Base-by-base conservation (phyloP, 2,329 filamentous ascomycete species). In the Colletotrichum shisoi region DNA sequence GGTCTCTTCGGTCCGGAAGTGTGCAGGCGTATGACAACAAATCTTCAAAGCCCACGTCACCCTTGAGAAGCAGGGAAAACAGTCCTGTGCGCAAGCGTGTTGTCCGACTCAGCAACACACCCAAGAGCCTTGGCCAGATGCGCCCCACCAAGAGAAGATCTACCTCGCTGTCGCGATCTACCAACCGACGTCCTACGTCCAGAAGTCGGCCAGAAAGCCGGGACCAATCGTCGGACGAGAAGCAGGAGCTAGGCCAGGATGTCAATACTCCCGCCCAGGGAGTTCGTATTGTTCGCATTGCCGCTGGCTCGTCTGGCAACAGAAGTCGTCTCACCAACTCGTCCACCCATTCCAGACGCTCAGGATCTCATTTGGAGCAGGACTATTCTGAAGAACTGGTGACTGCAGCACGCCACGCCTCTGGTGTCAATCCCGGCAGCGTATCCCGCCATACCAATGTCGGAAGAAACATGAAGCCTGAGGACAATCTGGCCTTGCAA, bases 401-500 rank as follows among this genome's bases (percentile, higher is more conserved):
- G 21, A 87, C 84, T 3, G 79, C 79, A 15, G 78, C 80, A 7
- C 81, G 83, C 15, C 78, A 83, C n/a, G 77, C 82, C 21, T 75
- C 80, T 27, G 79, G 82, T 53, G 73, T 79, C 21, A 81, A 79
- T 68, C 80, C 84, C 53, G 83, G 83, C 44, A 88, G 84, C 71
- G 81, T 83, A 61, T 84, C 84, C 56, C 81, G 84, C 73, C 81
- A 84, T 68, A 75, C 80, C 44, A 85, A 84, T 2, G 78, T 81
- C 49, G 80, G 81, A 42, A 81, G 82, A 57, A 81, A 78, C 17
- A 44, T 45, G 57, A 81, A 84, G 42, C 82, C 83, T 57, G 87
- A 87, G 3, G 90, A 93, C 27, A 88, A 91, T 40, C 79, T 80
- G 40, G 89, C 86, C 15, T 80, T 87, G 1, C 91, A 92, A 68